These are phyloP conservation scores for Fusarium robinianum DNA, from an alignment of 2,329 filamentous ascomycete genomes.

Conservation along the genomic window DNA sequence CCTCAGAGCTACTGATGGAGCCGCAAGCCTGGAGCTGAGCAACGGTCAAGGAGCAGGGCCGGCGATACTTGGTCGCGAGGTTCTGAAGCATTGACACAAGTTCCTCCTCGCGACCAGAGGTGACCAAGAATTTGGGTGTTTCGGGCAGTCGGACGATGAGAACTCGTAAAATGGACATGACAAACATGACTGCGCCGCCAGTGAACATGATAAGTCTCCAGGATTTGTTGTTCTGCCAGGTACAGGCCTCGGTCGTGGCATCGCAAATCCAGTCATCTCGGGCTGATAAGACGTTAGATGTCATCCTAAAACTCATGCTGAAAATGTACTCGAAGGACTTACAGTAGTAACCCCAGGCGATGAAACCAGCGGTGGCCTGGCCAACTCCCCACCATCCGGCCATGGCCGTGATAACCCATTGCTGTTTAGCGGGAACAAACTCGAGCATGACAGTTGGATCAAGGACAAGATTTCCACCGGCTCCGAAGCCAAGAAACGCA, in stretches of 20 bases:
- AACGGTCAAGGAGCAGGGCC: conserved; percentile 47
- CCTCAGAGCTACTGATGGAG: too few relatives aligned
- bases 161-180: conserved; percentile 58
- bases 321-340: background rate
- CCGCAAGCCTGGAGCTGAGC: conserved; percentile 48
- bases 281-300: background rate
- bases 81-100: conserved; percentile 50
- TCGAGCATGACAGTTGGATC: conserved; percentile 60
- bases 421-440: conserved; percentile 55
- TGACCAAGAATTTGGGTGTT: conserved; percentile 63
- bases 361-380: conserved; percentile 52
- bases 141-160: conserved; percentile 60
- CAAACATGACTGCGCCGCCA: conserved; percentile 50
- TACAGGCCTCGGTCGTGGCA: conserved; percentile 38
- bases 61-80: conserved; percentile 47
- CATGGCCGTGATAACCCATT: conserved; percentile 67
- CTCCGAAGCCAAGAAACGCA: conserved; percentile 64
- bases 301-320: too few relatives aligned
- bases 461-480: conserved; percentile 67
- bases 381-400: conserved; percentile 58
- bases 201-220: conserved; percentile 57
- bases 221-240: conserved; percentile 51
- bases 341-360: conserved; percentile 53
- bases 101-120: conserved; percentile 55
- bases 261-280: conserved; percentile 6